Evolutionary conservation across 352 stramenopile genomes (phyloP).

Genomic region (Phytophthora lateralis): DNA sequence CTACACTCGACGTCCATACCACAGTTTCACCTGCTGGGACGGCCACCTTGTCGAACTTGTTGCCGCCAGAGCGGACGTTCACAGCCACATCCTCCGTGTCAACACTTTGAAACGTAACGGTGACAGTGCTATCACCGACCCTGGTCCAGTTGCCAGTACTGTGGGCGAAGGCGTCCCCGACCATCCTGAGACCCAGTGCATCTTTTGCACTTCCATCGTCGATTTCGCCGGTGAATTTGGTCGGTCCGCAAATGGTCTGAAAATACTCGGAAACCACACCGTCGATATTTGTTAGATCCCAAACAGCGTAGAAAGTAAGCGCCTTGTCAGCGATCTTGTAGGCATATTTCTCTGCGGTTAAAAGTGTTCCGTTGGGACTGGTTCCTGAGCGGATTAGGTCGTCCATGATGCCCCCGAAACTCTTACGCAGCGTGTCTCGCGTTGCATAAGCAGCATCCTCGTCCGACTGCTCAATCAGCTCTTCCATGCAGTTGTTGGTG

Average conservation of each 20-base stretch:
- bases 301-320: conserved; percentile 40
- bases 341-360: conserved; percentile 33
- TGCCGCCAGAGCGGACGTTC: conserved; percentile 38
- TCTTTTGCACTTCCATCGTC: conserved; percentile 41
- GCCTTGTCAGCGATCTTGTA: conserved; percentile 46
- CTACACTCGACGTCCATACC: conserved; percentile 22
- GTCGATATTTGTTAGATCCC: conserved; percentile 41
- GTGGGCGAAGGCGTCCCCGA: conserved; percentile 38
- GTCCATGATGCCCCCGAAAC: conserved; percentile 48
- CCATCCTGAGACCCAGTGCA: conserved; percentile 38
- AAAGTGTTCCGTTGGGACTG: conserved; percentile 30
- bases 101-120: conserved; percentile 30
- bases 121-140: conserved; percentile 22
- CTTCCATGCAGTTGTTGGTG: conserved; percentile 41
- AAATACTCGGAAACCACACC: conserved; percentile 43
- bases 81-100: conserved; percentile 40
- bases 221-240: conserved; percentile 44
- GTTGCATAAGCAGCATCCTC: conserved; percentile 16
- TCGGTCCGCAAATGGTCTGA: conserved; percentile 52
- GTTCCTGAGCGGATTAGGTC: conserved; percentile 36
- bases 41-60: conserved; percentile 26
- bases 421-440: conserved; percentile 51
- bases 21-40: conserved; percentile 28
- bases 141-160: conserved; percentile 37
- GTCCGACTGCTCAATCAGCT: conserved; percentile 22